Percentiles rank a stretch among this genome's conserved stretches.
Conservation (phyloP, 345 rosid genomes). For the Zanthoxylum bungeanum region DNA sequence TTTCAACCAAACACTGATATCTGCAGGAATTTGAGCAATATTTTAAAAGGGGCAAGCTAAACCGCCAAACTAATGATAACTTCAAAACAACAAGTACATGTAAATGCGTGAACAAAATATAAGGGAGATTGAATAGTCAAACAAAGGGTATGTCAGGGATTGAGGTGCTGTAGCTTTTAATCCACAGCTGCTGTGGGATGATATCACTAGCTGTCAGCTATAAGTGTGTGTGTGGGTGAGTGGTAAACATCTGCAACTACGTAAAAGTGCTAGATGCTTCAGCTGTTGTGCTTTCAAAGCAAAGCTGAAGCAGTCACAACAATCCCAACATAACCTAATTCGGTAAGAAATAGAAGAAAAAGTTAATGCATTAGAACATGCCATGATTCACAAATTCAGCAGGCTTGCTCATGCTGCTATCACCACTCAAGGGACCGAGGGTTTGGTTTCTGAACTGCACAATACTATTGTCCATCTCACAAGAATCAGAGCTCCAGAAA, state of each 20-base stretch:
- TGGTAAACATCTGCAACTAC: neutral
- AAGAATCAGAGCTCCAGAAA: conserved; percentile 59
- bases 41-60: neutral
- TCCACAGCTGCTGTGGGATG: neutral
- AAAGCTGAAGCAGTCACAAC: neutral
- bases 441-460: conserved; percentile 51
- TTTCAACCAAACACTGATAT: neutral
- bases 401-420: conserved; percentile 51
- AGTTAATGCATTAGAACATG: conserved; percentile 25
- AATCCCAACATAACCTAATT: neutral
- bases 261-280: neutral
- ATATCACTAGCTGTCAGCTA: neutral
- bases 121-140: neutral
- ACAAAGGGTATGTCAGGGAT: neutral
- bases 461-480: conserved; percentile 56
- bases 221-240: neutral
- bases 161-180: neutral
- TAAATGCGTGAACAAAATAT: neutral
- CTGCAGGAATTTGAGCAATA: neutral
- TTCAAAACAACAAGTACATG: neutral
- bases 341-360: neutral
- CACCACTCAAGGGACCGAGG: conserved; percentile 25
- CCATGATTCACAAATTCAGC: conserved; percentile 74
- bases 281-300: neutral
- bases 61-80: neutral